Evolutionary conservation across 768 basidiomycete genomes (phyloP).

Genomic region (Termitomyces sp.): DNA sequence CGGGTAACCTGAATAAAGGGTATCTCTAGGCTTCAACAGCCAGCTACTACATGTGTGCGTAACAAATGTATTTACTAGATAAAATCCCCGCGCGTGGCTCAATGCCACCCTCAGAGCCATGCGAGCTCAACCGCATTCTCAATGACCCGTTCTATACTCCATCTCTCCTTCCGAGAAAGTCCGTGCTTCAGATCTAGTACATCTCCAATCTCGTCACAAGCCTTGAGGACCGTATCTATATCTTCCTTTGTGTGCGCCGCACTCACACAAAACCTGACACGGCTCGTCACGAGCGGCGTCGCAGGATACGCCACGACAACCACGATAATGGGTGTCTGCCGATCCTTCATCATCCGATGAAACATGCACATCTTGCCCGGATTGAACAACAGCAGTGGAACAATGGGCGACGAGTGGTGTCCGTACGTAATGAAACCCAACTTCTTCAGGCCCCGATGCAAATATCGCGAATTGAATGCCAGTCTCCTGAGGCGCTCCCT

Average conservation of each 20-base stretch:
- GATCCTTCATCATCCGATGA: constrained; percentile 81
- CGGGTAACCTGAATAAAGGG: not conserved
- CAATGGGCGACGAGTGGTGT: constrained; percentile 85
- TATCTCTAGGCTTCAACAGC: not conserved
- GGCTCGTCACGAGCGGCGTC: constrained; percentile 80
- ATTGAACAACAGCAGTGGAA: constrained; percentile 88
- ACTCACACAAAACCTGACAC: constrained; percentile 92
- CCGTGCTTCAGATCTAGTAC: constrained; percentile 88
- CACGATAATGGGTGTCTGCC: constrained; percentile 76
- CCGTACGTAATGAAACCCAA: constrained; percentile 98
- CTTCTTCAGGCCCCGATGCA: constrained; percentile 78
- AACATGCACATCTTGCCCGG: constrained; percentile 93
- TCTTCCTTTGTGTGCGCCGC: constrained; percentile 97
- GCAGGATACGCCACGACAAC: constrained; percentile 92
- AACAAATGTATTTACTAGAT: not conserved
- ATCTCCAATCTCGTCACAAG: constrained; percentile 91
- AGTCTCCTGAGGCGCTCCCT: constrained; percentile 75
- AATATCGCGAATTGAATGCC: constrained; percentile 94
- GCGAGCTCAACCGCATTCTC: constrained; percentile 70
- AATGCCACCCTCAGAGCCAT: not conserved
- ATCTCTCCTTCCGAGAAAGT: constrained; percentile 48
- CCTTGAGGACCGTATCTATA: constrained; percentile 77
- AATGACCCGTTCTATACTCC: constrained; percentile 74
- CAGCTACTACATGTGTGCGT: not conserved
- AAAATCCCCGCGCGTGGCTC: not conserved